These are phyloP conservation scores for Aspergillus kassunensis DNA, from an alignment of 495 filamentous ascomycete species.

Conservation along the genomic window DNA sequence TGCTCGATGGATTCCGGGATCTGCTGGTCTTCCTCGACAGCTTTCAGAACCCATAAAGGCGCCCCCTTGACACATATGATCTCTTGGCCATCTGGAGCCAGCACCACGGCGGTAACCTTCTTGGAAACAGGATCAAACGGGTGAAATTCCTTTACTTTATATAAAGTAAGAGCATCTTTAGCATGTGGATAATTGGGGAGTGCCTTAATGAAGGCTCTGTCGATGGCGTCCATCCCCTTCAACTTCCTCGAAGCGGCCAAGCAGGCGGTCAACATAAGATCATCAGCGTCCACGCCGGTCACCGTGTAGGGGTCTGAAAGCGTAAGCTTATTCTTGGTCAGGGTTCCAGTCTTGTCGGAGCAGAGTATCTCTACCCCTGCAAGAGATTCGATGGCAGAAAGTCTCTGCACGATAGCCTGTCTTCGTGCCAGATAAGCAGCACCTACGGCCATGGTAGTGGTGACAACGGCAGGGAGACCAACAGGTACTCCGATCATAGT, in stretches of 20 bases:
- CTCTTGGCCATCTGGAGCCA: constrained; percentile 73
- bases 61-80: constrained; percentile 90
- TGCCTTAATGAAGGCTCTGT: constrained; percentile 87
- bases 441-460: constrained; percentile 94
- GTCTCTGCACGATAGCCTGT: constrained; percentile 90
- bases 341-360: constrained; percentile 85
- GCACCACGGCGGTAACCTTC: constrained; percentile 80
- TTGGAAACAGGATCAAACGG: constrained; percentile 95
- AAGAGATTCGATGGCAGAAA: constrained; percentile 89
- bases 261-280: constrained; percentile 88
- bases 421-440: constrained; percentile 87
- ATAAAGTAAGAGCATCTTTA: constrained; percentile 69
- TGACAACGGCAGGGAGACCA: constrained; percentile 91
- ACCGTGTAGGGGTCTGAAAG: constrained; percentile 81
- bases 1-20: constrained; percentile 68
- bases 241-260: constrained; percentile 89
- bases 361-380: constrained; percentile 93
- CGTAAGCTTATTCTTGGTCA: constrained; percentile 91
- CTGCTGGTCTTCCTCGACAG: constrained; percentile 74
- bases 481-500: constrained; percentile 92
- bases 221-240: constrained; percentile 92
- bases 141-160: constrained; percentile 73
- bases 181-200: constrained; percentile 74
- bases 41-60: constrained; percentile 77
- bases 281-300: constrained; percentile 70